Conservation (phyloP, 2,329 filamentous ascomycete species). For the Metarhizium album region DNA sequence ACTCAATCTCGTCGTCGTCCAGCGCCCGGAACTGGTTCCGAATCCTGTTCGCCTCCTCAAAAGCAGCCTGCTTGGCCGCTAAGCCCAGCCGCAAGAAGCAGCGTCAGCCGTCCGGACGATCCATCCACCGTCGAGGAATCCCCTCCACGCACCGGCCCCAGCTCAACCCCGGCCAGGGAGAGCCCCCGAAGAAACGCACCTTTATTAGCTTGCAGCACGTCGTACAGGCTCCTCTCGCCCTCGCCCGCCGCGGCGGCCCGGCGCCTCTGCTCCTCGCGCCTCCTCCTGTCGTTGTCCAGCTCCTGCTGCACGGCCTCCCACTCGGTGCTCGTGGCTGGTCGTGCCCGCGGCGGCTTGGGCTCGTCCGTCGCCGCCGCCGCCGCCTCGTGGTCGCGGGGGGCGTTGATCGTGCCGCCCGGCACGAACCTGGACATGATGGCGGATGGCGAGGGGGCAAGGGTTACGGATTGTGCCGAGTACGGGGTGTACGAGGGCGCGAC, state of each 20-base stretch:
- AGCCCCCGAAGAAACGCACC: no score
- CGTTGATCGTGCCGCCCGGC: constrained; percentile 39
- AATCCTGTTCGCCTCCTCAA: constrained; percentile 61
- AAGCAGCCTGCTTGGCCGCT: constrained; percentile 74
- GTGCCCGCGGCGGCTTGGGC: not conserved
- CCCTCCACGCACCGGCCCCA: no score
- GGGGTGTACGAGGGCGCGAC: not conserved
- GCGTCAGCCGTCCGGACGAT: no score
- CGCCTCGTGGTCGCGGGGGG: constrained; percentile 15
- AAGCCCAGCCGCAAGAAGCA: not conserved
- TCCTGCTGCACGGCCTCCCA: constrained; percentile 57
- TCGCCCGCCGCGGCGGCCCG: constrained; percentile 33
- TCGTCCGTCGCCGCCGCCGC: constrained; percentile 6
- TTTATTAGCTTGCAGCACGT: constrained; percentile 74
- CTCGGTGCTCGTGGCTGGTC: constrained; percentile 25
- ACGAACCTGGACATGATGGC: constrained; percentile 42
- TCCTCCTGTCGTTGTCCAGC: constrained; percentile 48
- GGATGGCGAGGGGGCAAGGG: not conserved
- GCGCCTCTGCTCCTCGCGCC: constrained; percentile 39
- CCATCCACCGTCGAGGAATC: no score
- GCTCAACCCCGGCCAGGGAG: no score
- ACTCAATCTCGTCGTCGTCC: constrained; percentile 71
- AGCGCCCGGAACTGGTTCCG: constrained; percentile 69
- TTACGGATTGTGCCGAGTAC: not conserved
- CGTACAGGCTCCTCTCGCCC: constrained; percentile 55